Conservation (phyloP, 2,329 filamentous ascomycete species). For the Pestalotiopsis sp. region DNA sequence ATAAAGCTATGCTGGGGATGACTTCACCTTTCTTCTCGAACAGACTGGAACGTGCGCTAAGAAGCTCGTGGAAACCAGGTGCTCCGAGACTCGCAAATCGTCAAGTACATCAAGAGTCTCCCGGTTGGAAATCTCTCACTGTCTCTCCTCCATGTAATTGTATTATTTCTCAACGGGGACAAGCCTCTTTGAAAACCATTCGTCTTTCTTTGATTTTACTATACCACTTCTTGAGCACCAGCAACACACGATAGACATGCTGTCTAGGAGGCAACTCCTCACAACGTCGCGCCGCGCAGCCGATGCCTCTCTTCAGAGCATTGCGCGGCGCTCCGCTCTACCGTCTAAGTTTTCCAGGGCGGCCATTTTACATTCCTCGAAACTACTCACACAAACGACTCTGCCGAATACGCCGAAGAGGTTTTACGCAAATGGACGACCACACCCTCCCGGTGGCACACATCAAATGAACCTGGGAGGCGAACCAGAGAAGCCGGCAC, state of each 20-base stretch:
- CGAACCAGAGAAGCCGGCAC: slow-evolving; percentile 75
- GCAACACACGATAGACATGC: slow-evolving; percentile 29
- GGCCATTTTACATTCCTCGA: slow-evolving; percentile 20
- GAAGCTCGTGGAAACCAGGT: slow-evolving; percentile 4
- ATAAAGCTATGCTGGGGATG: slow-evolving; percentile 9
- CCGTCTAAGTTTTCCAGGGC: slow-evolving; percentile 23
- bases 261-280: slow-evolving; percentile 38
- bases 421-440: slow-evolving; percentile 68
- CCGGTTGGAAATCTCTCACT: neutral
- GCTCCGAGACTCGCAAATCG: neutral
- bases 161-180: neutral
- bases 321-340: slow-evolving; percentile 21
- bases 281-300: slow-evolving; percentile 34
- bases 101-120: slow-evolving; percentile 2
- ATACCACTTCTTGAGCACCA: neutral
- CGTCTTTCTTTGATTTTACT: neutral
- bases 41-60: slow-evolving; percentile 11
- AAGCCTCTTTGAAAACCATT: neutral
- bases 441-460: slow-evolving; percentile 87
- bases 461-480: slow-evolving; percentile 88
- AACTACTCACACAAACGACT: slow-evolving; percentile 17
- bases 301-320: slow-evolving; percentile 23
- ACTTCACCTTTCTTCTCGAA: slow-evolving; percentile 15
- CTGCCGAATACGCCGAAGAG: slow-evolving; percentile 34
- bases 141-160: neutral